Conservation (phyloP, 2,329 filamentous ascomycete genomes). For the Fusarium graminum region DNA sequence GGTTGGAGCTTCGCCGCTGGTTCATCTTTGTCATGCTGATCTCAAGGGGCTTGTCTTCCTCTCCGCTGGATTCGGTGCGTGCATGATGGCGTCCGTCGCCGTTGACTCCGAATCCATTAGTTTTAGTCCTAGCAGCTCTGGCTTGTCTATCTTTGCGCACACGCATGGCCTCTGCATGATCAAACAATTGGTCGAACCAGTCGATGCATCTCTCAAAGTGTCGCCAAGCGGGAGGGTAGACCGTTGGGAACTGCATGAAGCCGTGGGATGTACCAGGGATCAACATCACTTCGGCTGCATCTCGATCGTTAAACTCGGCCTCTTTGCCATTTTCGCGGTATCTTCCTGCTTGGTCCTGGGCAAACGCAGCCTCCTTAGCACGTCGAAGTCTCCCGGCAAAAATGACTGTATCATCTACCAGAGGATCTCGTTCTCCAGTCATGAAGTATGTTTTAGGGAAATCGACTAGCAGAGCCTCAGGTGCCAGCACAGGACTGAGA, state of each 20-base stretch:
- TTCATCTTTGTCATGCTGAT: constrained; percentile 74
- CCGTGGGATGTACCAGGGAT: constrained; percentile 93
- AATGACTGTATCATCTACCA: constrained; percentile 97
- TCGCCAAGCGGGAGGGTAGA: constrained; percentile 92
- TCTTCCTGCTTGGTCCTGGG: constrained; percentile 25
- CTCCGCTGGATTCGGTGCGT: constrained; percentile 74
- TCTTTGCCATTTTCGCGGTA: constrained; percentile 16
- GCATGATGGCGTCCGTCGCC: constrained; percentile 49
- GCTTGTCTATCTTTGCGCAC: constrained; percentile 43
- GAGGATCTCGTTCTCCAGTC: constrained; percentile 92
- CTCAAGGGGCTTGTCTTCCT: constrained; percentile 85
- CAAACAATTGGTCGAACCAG: constrained; percentile 87
- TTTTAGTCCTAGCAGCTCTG: constrained; percentile 16
- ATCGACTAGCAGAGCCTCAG: constrained; percentile 82
- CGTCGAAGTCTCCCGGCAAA: constrained; percentile 91
- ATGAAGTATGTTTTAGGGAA: constrained; percentile 96
- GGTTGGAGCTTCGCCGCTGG: constrained; percentile 52
- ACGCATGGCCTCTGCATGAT: constrained; percentile 60
- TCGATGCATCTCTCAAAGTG: constrained; percentile 81
- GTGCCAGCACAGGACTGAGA: constrained; percentile 89
- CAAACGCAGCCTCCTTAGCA: constrained; percentile 71
- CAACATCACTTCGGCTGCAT: constrained; percentile 77
- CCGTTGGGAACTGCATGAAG: constrained; percentile 88
- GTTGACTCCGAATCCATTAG: constrained; percentile 36
- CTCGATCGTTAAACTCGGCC: constrained; percentile 57